Conservation (phyloP, 257 asterid species). For the Capsicum rhomboideum region DNA sequence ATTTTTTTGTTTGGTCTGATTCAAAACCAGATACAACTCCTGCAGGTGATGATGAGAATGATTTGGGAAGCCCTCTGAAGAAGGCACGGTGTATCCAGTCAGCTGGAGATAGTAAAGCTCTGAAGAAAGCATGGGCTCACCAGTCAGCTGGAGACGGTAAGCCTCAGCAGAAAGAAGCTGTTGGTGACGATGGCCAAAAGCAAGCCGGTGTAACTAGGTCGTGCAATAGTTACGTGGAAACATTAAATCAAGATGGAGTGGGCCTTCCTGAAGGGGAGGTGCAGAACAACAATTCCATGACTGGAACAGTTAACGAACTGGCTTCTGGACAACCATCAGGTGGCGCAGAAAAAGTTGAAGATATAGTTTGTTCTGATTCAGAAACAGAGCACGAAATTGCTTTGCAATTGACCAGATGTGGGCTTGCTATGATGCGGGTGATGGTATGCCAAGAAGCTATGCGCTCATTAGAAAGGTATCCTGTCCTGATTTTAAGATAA, state of each 20-base stretch:
- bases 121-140: too few species aligned
- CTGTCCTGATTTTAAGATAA: conserved; percentile 34
- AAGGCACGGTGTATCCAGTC: too few species aligned
- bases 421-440: conserved; percentile 61
- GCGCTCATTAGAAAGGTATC: conserved; percentile 46
- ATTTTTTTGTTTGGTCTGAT: conserved; percentile 12
- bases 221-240: neutral
- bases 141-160: neutral
- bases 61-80: too few species aligned
- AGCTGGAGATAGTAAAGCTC: neutral
- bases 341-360: neutral
- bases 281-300: too few species aligned
- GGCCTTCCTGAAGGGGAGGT: too few species aligned
- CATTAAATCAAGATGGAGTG: too few species aligned
- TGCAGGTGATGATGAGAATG: too few species aligned
- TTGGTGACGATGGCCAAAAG: conserved; percentile 3
- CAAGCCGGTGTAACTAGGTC: conserved; percentile 9
- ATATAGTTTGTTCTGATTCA: conserved; percentile 13
- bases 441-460: conserved; percentile 72
- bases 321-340: too few species aligned
- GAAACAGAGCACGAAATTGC: conserved; percentile 19
- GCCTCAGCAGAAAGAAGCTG: conserved; percentile 11
- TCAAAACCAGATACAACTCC: too few species aligned
- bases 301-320: too few species aligned
- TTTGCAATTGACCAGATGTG: conserved; percentile 53